Conservation (phyloP, 768 basidiomycete genomes). For the Termitomyces sp. region DNA sequence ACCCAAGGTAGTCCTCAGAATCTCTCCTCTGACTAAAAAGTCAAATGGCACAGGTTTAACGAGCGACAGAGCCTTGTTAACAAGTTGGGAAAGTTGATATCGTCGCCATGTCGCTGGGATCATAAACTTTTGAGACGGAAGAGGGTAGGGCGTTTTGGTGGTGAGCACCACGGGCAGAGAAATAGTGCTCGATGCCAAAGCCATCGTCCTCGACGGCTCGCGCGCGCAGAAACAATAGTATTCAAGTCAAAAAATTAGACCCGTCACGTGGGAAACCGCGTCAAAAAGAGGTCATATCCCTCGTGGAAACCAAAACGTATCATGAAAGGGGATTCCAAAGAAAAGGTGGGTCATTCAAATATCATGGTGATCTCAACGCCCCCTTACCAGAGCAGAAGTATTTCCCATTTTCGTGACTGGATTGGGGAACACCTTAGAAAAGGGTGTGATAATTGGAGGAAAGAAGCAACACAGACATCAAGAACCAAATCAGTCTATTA, state of each 20-base stretch:
- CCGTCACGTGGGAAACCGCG: conserved; percentile 1
- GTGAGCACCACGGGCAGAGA: conserved; percentile 66
- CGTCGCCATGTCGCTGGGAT: conserved; percentile 87
- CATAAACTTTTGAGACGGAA: conserved; percentile 88
- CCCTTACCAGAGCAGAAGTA: too few relatives aligned
- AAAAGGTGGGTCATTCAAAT: too few relatives aligned
- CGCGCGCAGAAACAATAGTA: too few relatives aligned
- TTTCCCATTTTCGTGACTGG: too few relatives aligned
- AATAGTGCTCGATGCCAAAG: conserved; percentile 9
- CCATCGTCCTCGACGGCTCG: conserved; percentile 1
- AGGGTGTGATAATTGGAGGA: not conserved
- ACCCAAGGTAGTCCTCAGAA: conserved; percentile 64
- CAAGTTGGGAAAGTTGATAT: conserved; percentile 95
- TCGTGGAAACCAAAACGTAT: too few relatives aligned
- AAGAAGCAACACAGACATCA: not conserved
- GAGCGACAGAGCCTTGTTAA: conserved; percentile 87
- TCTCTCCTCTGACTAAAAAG: conserved; percentile 81
- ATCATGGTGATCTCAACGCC: too few relatives aligned
- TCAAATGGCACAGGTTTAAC: conserved; percentile 83
- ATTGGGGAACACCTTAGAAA: too few relatives aligned
- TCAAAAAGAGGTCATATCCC: too few relatives aligned
- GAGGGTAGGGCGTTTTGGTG: conserved; percentile 65
- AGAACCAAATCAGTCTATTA: not conserved
- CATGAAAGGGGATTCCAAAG: too few relatives aligned
- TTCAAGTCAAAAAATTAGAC: not conserved